These are phyloP conservation scores for Plectosphaerella plurivora DNA, from an alignment of 2,329 filamentous ascomycete genomes.

Conservation along the genomic window DNA sequence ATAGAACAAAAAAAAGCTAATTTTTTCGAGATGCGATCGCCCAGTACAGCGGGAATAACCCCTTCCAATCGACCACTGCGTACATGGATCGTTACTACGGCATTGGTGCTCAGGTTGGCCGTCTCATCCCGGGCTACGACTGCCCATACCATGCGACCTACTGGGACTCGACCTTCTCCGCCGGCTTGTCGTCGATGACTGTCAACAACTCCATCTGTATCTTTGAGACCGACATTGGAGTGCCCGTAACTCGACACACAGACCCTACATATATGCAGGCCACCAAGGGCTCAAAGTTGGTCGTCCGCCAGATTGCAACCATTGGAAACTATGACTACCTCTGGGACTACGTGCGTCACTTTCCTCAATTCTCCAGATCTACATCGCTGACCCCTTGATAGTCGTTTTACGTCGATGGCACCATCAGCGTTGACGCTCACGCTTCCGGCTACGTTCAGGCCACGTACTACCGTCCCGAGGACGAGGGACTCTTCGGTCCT, in stretches of 20 bases:
- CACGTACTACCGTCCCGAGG: conserved; percentile 15
- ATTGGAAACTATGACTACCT: conserved; percentile 39
- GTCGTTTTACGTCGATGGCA: conserved; percentile 26
- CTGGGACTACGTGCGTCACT: conserved; percentile 20
- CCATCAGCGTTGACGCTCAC: conserved; percentile 30
- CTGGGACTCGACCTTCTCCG: conserved; percentile 6
- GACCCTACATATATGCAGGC: background rate
- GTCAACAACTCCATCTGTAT: conserved; percentile 1
- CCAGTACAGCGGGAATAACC: conserved; percentile 2
- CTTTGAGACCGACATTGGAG: conserved; percentile 2
- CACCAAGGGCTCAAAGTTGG: conserved; percentile 16
- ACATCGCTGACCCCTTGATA: background rate
- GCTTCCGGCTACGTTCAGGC: conserved; percentile 32
- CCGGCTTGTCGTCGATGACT: background rate
- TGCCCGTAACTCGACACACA: conserved; percentile 1
- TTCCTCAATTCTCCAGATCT: background rate
- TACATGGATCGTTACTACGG: conserved; percentile 4
- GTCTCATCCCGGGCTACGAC: conserved; percentile 8
- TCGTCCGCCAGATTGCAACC: conserved; percentile 31
- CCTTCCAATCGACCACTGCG: conserved; percentile 1
- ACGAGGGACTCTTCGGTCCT: conserved; percentile 15
- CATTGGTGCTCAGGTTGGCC: conserved; percentile 1
- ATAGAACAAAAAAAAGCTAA: background rate
- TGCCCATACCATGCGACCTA: conserved; percentile 9
- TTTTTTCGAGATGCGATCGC: background rate